Base-by-base conservation (phyloP, 2,329 filamentous ascomycete species). In the Neonectria ditissima region DNA sequence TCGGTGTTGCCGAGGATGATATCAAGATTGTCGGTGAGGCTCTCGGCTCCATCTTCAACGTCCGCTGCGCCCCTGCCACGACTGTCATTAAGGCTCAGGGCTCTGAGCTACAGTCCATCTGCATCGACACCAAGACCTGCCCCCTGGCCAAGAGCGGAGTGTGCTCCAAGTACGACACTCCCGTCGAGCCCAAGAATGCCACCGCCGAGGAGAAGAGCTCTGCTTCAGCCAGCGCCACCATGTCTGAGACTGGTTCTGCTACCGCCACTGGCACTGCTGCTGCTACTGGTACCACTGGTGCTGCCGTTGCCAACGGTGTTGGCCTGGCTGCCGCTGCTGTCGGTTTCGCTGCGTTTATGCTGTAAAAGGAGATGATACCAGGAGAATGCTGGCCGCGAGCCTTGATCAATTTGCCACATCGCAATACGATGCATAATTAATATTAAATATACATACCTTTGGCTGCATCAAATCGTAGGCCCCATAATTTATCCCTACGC, bases 1-100 rank as follows among this genome's bases (percentile, higher is more conserved):
- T 89, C 68, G 88, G 88, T 43, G 86, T 89, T 44, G 78, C 83
- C n/a, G 69, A 81, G 13, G 80, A 79, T 3, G 88, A 90, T 70
- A 77, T 88, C 51, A 73, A 72, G 20, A 75, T 73, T 32, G 83
- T 89, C 28, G 86, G 79, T 63, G 78, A 66, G 32, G 80, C 83
- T 2, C 82, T 90, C 47, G 81, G 77, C 65, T 73, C 72, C 22
- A 71, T 83, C 52, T 90, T 90, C 75, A 83, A 80, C 59, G 79
- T 82, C 73, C 79, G 80, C 55, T 90, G 88, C 76, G 74, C 78
- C 2, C 80, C 85, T 0, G 71, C 81, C 18, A 77, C 79, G 1
- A 78, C 79, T 3, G 80, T 84, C 53, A 80, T 87, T 57, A 76
- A 81, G 20, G 71, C 77, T 6, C 80, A 84, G 59, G 80, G 79